Conservation (phyloP, 805 yeast genomes). For the Candida mattraensis region DNA sequence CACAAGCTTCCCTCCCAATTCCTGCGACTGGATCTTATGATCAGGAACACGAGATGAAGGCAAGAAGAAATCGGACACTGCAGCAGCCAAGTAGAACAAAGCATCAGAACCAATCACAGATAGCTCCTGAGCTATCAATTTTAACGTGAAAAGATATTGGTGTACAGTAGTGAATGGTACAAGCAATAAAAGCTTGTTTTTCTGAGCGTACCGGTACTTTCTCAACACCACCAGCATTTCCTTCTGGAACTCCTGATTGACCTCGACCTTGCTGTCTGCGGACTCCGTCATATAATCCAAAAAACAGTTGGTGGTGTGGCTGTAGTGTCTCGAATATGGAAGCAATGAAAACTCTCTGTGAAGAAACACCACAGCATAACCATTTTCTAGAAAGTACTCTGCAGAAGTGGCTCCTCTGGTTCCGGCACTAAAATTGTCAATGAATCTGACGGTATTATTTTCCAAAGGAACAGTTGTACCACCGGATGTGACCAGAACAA, state of each 20-base stretch:
- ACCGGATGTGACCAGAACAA: slow-evolving; percentile 89
- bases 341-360: slow-evolving; percentile 89
- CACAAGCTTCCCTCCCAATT: slow-evolving; percentile 66
- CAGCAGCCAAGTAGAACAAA: slow-evolving; percentile 90
- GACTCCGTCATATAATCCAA: slow-evolving; percentile 71
- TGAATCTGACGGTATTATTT: slow-evolving; percentile 93
- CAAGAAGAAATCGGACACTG: slow-evolving; percentile 93
- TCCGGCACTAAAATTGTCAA: slow-evolving; percentile 96
- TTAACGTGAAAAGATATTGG: slow-evolving; percentile 85
- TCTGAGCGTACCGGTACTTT: slow-evolving; percentile 53
- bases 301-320: slow-evolving; percentile 81
- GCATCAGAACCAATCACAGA: slow-evolving; percentile 56
- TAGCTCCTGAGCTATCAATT: slow-evolving; percentile 60
- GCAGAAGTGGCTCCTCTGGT: slow-evolving; percentile 97
- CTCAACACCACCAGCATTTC: slow-evolving; percentile 60
- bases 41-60: slow-evolving; percentile 85
- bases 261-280: slow-evolving; percentile 52
- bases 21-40: slow-evolving; percentile 90
- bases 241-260: slow-evolving; percentile 58
- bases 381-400: slow-evolving; percentile 80
- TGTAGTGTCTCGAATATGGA: slow-evolving; percentile 90
- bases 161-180: slow-evolving; percentile 94
- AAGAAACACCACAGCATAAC: slow-evolving; percentile 88
- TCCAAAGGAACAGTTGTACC: slow-evolving; percentile 98
- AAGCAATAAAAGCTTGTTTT: slow-evolving; percentile 53